These are phyloP conservation scores for Pleurotus giganteus DNA, from an alignment of 768 basidiomycete genomes.

Conservation along the genomic window DNA sequence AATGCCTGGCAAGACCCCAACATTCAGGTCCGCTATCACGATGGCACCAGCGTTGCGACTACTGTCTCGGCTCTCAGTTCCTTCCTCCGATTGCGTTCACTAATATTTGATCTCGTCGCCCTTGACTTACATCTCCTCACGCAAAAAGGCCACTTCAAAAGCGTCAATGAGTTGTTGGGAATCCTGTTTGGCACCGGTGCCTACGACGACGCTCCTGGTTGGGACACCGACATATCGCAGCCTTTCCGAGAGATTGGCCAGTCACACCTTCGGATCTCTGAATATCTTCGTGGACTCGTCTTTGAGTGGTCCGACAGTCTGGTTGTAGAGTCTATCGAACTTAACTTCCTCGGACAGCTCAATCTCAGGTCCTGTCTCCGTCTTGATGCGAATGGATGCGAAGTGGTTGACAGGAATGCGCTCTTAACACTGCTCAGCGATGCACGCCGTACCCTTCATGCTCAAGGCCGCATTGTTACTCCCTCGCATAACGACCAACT, in stretches of 20 bases:
- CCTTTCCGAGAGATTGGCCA: conserved; percentile 77
- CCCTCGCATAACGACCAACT: conserved; percentile 64
- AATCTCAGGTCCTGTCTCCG: conserved; percentile 72
- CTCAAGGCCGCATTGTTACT: conserved; percentile 65
- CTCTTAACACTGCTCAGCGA: conserved; percentile 67
- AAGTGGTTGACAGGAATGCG: conserved; percentile 74
- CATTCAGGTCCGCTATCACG: conserved; percentile 65
- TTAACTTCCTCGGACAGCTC: conserved; percentile 64
- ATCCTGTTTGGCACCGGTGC: conserved; percentile 74
- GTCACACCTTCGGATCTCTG: conserved; percentile 81
- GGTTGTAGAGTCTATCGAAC: conserved; percentile 49
- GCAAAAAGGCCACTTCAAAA: conserved; percentile 71
- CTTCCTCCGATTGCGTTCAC: conserved; percentile 81
- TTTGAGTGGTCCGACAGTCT: conserved; percentile 87
- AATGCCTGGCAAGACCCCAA: conserved; percentile 44
- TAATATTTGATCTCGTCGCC: conserved; percentile 81
- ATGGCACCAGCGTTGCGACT: conserved; percentile 67
- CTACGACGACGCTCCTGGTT: conserved; percentile 32
- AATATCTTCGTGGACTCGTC: conserved; percentile 81
- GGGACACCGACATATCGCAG: conserved; percentile 49
- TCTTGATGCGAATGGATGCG: conserved; percentile 69
- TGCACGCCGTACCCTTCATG: conserved; percentile 59
- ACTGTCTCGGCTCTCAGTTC: conserved; percentile 67
- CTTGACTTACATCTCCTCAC: conserved; percentile 88
- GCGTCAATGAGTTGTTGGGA: conserved; percentile 71